Conservation (phyloP, 305 asterid genomes). For the Fraxinus platypoda region DNA sequence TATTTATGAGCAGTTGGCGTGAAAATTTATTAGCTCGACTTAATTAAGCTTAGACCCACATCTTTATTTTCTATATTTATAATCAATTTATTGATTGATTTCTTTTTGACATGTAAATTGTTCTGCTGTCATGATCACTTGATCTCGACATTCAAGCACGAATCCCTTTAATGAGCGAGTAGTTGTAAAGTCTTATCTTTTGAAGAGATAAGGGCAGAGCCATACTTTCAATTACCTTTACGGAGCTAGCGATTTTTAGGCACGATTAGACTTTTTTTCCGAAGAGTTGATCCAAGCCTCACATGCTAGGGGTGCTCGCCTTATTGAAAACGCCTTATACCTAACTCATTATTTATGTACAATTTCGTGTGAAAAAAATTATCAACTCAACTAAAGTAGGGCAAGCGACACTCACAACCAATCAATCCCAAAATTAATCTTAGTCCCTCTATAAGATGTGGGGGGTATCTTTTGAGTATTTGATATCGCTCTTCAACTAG, state of each 20-base stretch:
- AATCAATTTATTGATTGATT: no score
- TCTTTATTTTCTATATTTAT: no score
- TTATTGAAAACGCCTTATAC: no score
- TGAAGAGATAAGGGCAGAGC: not conserved
- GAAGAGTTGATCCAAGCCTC: not conserved
- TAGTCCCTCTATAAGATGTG: not conserved
- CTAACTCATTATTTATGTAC: no score
- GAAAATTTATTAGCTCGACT: not conserved
- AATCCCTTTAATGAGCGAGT: not conserved
- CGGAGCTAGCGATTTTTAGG: not conserved
- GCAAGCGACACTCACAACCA: no score
- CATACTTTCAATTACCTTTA: no score
- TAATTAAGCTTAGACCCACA: no score
- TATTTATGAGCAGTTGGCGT: not conserved
- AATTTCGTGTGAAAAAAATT: no score
- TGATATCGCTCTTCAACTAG: not conserved
- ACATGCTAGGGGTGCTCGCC: not conserved
- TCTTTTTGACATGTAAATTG: no score
- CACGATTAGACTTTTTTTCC: not conserved
- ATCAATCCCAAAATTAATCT: no score
- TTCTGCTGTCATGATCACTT: not conserved
- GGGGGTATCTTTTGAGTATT: not conserved
- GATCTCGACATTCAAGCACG: not conserved
- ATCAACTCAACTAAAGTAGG: no score
- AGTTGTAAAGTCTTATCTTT: not conserved